Conservation (phyloP, 257 asterid species). For the Solanum phureja region DNA sequence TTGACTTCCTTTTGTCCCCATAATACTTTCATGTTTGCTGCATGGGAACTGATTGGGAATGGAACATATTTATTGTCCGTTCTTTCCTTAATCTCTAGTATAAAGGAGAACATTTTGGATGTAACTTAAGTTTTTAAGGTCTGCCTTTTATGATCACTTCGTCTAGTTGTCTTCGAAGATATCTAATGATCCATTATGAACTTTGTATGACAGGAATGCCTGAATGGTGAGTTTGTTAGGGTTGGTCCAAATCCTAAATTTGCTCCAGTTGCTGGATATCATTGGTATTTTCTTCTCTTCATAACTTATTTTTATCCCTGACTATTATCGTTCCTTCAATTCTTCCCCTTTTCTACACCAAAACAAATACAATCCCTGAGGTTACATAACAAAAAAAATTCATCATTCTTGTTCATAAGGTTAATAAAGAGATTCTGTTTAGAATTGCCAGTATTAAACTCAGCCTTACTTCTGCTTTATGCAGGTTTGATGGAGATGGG, state of each 20-base stretch:
- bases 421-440: not conserved
- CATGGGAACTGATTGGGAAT: not conserved
- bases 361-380: not conserved
- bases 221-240: slow-evolving; percentile 93
- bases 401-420: not conserved
- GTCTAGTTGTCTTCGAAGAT: not conserved
- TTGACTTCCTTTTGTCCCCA: not conserved
- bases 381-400: not conserved
- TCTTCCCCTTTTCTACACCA: not conserved
- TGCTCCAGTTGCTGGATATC: slow-evolving; percentile 93
- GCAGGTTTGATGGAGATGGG: slow-evolving; percentile 99
- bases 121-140: not conserved
- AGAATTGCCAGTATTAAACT: not conserved
- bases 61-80: not conserved
- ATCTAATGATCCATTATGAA: not conserved
- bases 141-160: not conserved
- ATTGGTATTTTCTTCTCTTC: slow-evolving; percentile 42
- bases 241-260: slow-evolving; percentile 94
- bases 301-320: not conserved
- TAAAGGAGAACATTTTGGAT: not conserved
- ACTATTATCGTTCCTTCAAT: not conserved
- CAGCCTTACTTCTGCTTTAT: slow-evolving; percentile 11
- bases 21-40: not conserved
- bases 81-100: not conserved
- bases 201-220: slow-evolving; percentile 62